phyloP scores from a whole-genome alignment of 768 basidiomycete genomes.

The Cyclocybe cylindracea region DNA sequence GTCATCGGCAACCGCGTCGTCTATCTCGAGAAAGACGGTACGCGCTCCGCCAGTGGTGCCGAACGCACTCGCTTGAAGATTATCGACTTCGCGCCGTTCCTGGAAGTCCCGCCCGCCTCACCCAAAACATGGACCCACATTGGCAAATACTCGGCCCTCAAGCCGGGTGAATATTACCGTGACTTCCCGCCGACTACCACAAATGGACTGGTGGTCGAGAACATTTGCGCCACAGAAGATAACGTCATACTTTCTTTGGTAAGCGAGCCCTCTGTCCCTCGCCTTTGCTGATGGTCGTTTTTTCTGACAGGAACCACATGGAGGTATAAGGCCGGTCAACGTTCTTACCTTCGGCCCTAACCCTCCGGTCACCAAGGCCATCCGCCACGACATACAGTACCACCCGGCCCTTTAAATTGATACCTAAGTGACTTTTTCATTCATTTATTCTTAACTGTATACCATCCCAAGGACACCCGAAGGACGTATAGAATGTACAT shows the following conservation, averaged over 20 bases:
- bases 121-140: slow-evolving; percentile 40
- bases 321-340: slow-evolving; percentile 41
- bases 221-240: slow-evolving; percentile 59
- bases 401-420: slow-evolving; percentile 16
- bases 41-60: slow-evolving; percentile 20
- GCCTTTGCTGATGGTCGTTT: slow-evolving; percentile 1
- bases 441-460: slow-evolving; percentile 4
- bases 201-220: slow-evolving; percentile 46
- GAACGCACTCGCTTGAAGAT: slow-evolving; percentile 33
- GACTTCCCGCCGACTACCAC: slow-evolving; percentile 46
- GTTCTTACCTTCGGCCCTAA: slow-evolving; percentile 47
- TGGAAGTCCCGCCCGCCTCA: slow-evolving; percentile 30
- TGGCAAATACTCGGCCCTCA: slow-evolving; percentile 40
- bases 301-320: slow-evolving; percentile 35
- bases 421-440: not conserved
- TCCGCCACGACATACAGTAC: slow-evolving; percentile 27
- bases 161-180: slow-evolving; percentile 43
- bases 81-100: slow-evolving; percentile 47
- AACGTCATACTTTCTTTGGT: slow-evolving; percentile 60
- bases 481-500: too few species aligned
- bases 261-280: slow-evolving; percentile 18
- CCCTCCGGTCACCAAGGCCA: slow-evolving; percentile 12
- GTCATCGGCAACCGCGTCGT: slow-evolving; percentile 48
- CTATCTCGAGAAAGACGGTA: slow-evolving; percentile 42
- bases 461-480: too few species aligned